phyloP scores from a whole-genome alignment of 495 filamentous ascomycete species.

The Talaromyces liani region DNA sequence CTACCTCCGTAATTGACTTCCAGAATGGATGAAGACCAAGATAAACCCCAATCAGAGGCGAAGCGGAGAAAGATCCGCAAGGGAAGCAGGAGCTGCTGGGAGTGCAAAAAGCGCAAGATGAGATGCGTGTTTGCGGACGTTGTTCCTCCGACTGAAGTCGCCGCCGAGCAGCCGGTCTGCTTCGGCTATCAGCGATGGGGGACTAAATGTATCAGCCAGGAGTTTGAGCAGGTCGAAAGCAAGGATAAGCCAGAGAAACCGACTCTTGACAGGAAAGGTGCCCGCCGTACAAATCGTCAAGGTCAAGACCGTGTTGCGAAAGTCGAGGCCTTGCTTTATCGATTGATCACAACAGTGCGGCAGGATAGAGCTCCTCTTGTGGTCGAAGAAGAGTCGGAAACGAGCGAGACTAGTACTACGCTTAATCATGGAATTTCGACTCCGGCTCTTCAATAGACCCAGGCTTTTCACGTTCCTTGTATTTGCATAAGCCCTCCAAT shows the following conservation, averaged over 20 bases:
- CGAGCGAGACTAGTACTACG: not conserved
- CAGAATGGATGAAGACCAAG: too few relatives aligned
- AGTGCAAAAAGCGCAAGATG: conserved; percentile 43
- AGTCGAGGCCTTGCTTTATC: not conserved
- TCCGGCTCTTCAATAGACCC: not conserved
- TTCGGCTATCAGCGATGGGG: conserved; percentile 28
- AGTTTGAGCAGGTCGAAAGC: conserved; percentile 20
- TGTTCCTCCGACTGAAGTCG: not conserved
- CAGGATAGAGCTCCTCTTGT: conserved; percentile 5
- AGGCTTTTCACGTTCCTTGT: not conserved
- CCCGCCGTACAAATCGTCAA: not conserved
- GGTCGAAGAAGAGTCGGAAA: not conserved
- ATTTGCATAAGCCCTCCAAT: not conserved
- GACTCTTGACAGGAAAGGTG: not conserved
- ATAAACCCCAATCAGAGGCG: not conserved
- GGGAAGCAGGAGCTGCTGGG: conserved; percentile 44
- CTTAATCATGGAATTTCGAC: not conserved
- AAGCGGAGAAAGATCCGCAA: conserved; percentile 33
- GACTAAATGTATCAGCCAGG: conserved; percentile 27
- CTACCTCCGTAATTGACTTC: too few relatives aligned
- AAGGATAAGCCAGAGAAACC: not conserved
- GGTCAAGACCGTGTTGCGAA: not conserved
- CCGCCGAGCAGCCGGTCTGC: conserved; percentile 20
- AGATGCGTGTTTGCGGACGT: conserved; percentile 28
- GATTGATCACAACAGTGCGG: not conserved